Percentiles rank a stretch among this genome's conserved stretches.
Evolutionary conservation across 2,329 filamentous ascomycete species (phyloP).

Genomic region (Fusarium tupiense): DNA sequence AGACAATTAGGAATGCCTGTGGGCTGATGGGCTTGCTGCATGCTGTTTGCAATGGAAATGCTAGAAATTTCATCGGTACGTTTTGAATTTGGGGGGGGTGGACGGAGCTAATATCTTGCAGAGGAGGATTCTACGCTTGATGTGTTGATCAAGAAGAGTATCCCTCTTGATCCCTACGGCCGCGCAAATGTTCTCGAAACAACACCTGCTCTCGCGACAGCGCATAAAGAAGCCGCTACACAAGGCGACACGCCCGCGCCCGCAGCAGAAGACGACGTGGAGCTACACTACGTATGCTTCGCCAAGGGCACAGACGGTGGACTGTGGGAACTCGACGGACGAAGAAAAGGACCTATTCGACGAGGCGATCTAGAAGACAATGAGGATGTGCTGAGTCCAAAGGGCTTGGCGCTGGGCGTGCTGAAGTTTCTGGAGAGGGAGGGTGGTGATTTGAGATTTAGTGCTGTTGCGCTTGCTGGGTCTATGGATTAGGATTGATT

Average conservation of each 20-base stretch:
- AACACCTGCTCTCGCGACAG: slow-evolving; percentile 77
- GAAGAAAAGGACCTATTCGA: slow-evolving; percentile 65
- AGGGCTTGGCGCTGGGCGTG: slow-evolving; percentile 76
- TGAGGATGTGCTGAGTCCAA: slow-evolving; percentile 80
- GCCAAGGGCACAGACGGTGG: slow-evolving; percentile 76
- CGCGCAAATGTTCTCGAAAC: slow-evolving; percentile 81
- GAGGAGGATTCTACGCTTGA: slow-evolving; percentile 66
- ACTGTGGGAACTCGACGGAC: slow-evolving; percentile 69
- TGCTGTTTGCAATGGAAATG: slow-evolving; percentile 80
- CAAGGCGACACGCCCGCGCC: slow-evolving; percentile 84
- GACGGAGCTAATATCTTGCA: slow-evolving; percentile 34
- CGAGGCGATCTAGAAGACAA: slow-evolving; percentile 64
- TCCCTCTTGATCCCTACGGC: slow-evolving; percentile 71
- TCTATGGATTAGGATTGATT: slow-evolving; percentile 55
- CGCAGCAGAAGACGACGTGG: slow-evolving; percentile 80
- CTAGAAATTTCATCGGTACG: slow-evolving; percentile 68
- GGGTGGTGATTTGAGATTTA: slow-evolving; percentile 66
- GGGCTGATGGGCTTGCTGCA: slow-evolving; percentile 91
- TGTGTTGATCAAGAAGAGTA: slow-evolving; percentile 74
- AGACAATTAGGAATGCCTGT: slow-evolving; percentile 94
- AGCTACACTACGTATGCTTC: slow-evolving; percentile 96
- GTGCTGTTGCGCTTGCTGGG: slow-evolving; percentile 65
- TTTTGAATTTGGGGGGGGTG: neutral
- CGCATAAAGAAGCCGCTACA: slow-evolving; percentile 80
- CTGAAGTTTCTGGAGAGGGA: slow-evolving; percentile 66